These are phyloP conservation scores for Tricholoma sp. DNA, from an alignment of 768 basidiomycete species.

Conservation along the genomic window DNA sequence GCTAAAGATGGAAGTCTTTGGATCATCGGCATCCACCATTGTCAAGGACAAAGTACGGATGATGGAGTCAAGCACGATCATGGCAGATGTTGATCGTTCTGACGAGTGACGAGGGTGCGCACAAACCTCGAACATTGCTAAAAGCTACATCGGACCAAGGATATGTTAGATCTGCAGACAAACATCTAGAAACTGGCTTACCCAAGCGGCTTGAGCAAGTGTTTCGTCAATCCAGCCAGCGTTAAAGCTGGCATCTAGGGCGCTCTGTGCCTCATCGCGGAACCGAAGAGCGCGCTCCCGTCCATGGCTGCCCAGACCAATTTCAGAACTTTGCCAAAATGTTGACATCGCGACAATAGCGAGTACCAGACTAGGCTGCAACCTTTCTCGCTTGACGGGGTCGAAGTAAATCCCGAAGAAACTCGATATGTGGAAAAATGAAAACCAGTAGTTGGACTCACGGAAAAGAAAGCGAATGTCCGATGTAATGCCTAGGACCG, in stretches of 20 bases:
- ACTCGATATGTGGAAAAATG: slow-evolving; percentile 66
- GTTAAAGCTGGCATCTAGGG: slow-evolving; percentile 66
- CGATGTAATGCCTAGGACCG: slow-evolving; percentile 38
- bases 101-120: slow-evolving; percentile 58
- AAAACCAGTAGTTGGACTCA: slow-evolving; percentile 65
- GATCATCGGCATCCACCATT: slow-evolving; percentile 53
- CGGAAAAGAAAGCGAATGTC: slow-evolving; percentile 66
- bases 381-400: slow-evolving; percentile 41
- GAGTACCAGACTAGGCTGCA: slow-evolving; percentile 67
- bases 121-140: slow-evolving; percentile 70
- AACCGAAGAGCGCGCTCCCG: slow-evolving; percentile 55
- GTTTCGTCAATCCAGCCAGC: slow-evolving; percentile 71
- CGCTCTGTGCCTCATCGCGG: slow-evolving; percentile 63
- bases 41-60: slow-evolving; percentile 60
- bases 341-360: slow-evolving; percentile 61
- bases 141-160: slow-evolving; percentile 34
- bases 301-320: slow-evolving; percentile 43
- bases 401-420: slow-evolving; percentile 61
- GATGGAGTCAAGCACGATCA: slow-evolving; percentile 62
- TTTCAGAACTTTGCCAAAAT: slow-evolving; percentile 67
- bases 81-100: slow-evolving; percentile 48
- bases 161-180: not conserved
- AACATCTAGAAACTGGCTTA: slow-evolving; percentile 24
- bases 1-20: slow-evolving; percentile 43
- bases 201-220: slow-evolving; percentile 74